phyloP scores from a whole-genome alignment of 2,329 filamentous ascomycete genomes.

The Salinomyces thailandicus region DNA sequence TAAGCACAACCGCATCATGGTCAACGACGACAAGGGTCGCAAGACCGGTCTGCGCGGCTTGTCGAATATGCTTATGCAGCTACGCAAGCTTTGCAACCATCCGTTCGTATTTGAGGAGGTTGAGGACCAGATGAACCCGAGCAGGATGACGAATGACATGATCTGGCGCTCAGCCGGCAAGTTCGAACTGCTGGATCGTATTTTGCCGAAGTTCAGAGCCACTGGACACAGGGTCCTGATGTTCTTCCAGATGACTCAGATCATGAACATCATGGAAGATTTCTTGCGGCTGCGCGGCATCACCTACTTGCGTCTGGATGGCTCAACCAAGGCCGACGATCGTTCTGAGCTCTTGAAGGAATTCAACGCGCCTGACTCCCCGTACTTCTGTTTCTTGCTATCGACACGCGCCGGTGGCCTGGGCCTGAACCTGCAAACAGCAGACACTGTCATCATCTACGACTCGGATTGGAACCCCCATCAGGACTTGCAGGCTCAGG shows the following conservation, averaged over 20 bases:
- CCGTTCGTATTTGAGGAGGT: slow-evolving; percentile 98
- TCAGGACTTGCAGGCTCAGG: slow-evolving; percentile 96
- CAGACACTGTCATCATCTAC: slow-evolving; percentile 98
- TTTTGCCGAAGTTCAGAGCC: slow-evolving; percentile 84
- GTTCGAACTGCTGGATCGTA: slow-evolving; percentile 86
- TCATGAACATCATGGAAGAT: slow-evolving; percentile 99
- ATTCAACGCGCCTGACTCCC: slow-evolving; percentile 83
- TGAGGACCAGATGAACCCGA: slow-evolving; percentile 94
- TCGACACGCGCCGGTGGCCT: slow-evolving; percentile 97
- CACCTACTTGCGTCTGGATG: slow-evolving; percentile 83
- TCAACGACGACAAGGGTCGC: slow-evolving; percentile 90
- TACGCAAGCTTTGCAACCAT: slow-evolving; percentile 97
- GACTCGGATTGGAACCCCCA: slow-evolving; percentile 99
- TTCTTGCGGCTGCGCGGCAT: slow-evolving; percentile 77
- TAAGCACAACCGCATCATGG: slow-evolving; percentile 85
- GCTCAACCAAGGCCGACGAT: slow-evolving; percentile 95
- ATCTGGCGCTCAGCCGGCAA: slow-evolving; percentile 95
- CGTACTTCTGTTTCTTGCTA: slow-evolving; percentile 96
- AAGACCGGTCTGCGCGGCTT: slow-evolving; percentile 89
- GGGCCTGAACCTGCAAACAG: slow-evolving; percentile 91
- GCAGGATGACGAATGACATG: slow-evolving; percentile 77
- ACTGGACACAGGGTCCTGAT: slow-evolving; percentile 93
- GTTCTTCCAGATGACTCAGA: slow-evolving; percentile 99
- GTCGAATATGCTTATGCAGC: slow-evolving; percentile 99
- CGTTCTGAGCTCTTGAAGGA: slow-evolving; percentile 78